Conservation (phyloP, 1,284 basidiomycete genomes). For the Psilocybe mexicana region DNA sequence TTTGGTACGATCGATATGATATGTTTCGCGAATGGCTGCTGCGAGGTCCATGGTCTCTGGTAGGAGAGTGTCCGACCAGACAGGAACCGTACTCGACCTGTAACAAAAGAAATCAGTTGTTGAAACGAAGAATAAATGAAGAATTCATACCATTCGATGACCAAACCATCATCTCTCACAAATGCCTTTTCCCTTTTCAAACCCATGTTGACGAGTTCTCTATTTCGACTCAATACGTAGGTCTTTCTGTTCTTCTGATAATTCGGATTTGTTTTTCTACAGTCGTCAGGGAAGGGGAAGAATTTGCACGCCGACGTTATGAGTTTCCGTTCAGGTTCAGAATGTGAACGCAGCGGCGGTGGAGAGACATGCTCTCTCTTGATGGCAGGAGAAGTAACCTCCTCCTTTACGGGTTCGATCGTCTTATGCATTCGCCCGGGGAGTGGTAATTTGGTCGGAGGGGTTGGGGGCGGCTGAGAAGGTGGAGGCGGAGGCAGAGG, state of each 20-base stretch:
- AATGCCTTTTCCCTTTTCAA: slow-evolving; percentile 24
- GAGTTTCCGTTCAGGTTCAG: slow-evolving; percentile 20
- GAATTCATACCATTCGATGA: slow-evolving; percentile 4
- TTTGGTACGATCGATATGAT: slow-evolving; percentile 7
- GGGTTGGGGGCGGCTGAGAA: background rate
- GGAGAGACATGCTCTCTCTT: background rate
- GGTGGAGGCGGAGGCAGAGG: background rate
- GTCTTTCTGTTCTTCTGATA: slow-evolving; percentile 22
- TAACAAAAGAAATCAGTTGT: background rate
- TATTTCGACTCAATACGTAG: slow-evolving; percentile 22
- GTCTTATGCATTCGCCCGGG: background rate
- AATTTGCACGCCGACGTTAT: slow-evolving; percentile 26
- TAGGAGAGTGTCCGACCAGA: slow-evolving; percentile 33
- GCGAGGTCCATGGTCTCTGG: slow-evolving; percentile 19
- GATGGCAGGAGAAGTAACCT: background rate
- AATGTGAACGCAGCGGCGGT: background rate
- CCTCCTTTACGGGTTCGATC: background rate
- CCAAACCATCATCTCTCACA: slow-evolving; percentile 8
- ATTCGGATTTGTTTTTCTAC: slow-evolving; percentile 22
- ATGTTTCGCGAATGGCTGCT: slow-evolving; percentile 12
- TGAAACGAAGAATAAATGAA: background rate
- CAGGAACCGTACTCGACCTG: slow-evolving; percentile 28
- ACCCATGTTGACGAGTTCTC: slow-evolving; percentile 19
- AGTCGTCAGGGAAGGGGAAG: slow-evolving; percentile 27
- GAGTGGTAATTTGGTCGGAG: background rate